Conservation (phyloP, 352 stramenopile genomes). For the Phytopythium aichiense region DNA sequence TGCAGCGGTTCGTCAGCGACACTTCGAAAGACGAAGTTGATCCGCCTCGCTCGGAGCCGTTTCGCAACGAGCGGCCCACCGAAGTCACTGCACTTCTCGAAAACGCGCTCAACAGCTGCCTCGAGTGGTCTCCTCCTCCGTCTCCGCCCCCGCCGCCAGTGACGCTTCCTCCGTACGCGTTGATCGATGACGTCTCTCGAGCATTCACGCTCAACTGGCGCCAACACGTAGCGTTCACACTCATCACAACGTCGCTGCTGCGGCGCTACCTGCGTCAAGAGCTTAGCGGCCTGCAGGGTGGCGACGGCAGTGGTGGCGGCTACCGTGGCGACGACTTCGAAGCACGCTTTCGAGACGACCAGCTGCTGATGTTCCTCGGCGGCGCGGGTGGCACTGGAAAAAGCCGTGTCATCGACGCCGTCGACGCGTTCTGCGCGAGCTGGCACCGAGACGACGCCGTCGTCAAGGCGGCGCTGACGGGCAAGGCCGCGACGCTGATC, state of each 20-base stretch:
- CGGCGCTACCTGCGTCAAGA: constrained; percentile 6
- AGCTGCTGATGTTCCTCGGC: constrained; percentile 8
- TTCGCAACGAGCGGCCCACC: constrained; percentile 1
- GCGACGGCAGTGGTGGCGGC: neutral
- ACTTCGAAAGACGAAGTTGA: neutral
- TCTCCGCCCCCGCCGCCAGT: neutral
- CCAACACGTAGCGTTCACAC: constrained; percentile 7
- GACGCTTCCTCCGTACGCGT: neutral
- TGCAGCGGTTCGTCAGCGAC: neutral
- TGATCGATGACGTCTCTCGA: constrained; percentile 5
- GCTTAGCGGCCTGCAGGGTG: constrained; percentile 2
- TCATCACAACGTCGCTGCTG: constrained; percentile 6
- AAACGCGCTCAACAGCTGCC: neutral
- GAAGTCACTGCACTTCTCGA: constrained; percentile 9
- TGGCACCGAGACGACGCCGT: neutral
- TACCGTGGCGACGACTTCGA: constrained; percentile 14
- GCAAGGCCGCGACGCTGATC: neutral
- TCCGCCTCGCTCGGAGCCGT: neutral
- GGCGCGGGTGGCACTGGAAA: constrained; percentile 7
- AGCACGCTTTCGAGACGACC: constrained; percentile 4
- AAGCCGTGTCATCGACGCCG: constrained; percentile 8
- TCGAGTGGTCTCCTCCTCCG: neutral
- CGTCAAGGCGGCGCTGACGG: neutral
- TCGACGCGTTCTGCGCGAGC: constrained; percentile 7
- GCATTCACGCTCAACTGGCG: constrained; percentile 10